These are phyloP conservation scores for Corchorus capsularis DNA, from an alignment of 345 rosid species.

Conservation along the genomic window DNA sequence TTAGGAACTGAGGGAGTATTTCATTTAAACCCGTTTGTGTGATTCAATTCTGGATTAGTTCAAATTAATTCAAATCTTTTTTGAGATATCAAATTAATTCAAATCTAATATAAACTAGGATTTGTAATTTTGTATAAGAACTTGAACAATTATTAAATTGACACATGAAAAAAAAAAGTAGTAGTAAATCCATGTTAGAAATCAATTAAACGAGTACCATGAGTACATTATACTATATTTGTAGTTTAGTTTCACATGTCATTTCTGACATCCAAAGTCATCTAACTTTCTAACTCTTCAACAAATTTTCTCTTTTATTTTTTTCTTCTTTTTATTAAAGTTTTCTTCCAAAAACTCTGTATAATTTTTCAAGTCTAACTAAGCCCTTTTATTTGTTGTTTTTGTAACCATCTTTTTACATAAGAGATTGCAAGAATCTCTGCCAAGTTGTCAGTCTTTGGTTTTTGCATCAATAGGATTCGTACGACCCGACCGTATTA, in stretches of 20 bases:
- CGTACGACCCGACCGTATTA: conserved; percentile 45
- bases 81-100: no score
- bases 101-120: no score
- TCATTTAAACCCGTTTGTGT: no score
- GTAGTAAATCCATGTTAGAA: no score
- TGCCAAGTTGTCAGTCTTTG: conserved; percentile 29
- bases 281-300: conserved; percentile 18
- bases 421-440: conserved; percentile 39
- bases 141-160: no score
- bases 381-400: not conserved
- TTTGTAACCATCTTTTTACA: not conserved
- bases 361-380: not conserved
- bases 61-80: no score
- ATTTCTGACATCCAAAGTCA: conserved; percentile 22
- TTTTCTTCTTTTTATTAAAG: no score
- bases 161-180: no score
- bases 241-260: conserved; percentile 21
- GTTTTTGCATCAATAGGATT: conserved; percentile 15
- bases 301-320: not conserved
- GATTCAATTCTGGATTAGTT: no score
- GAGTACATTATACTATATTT: not conserved
- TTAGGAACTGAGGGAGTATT: no score
- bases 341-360: not conserved
- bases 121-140: no score
- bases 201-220: not conserved